Percentiles rank a stretch among this genome's conserved stretches.
Evolutionary conservation across 306 rosid genomes (phyloP).

Genomic region (Geum urbanum): DNA sequence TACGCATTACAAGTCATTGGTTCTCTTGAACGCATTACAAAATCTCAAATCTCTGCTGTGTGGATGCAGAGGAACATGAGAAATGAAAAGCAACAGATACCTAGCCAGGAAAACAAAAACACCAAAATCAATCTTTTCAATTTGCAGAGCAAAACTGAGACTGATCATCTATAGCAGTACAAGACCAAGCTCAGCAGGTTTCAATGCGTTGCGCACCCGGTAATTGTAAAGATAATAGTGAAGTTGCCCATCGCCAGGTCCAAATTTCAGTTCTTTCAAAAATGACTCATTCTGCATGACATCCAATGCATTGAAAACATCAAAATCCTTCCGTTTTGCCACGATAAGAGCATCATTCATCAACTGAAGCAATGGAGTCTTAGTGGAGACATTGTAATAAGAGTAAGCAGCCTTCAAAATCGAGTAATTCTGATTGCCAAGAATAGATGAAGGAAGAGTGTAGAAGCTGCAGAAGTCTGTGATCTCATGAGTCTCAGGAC

Average conservation of each 20-base stretch:
- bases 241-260: slow-evolving; percentile 67
- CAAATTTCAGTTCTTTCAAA: slow-evolving; percentile 59
- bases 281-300: slow-evolving; percentile 68
- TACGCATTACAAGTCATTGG: slow-evolving; percentile 1
- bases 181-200: slow-evolving; percentile 63
- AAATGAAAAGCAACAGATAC: slow-evolving; percentile 19
- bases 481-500: slow-evolving; percentile 75
- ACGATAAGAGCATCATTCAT: slow-evolving; percentile 77
- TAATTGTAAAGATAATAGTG: slow-evolving; percentile 61
- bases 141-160: slow-evolving; percentile 19
- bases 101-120: slow-evolving; percentile 9
- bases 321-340: slow-evolving; percentile 67
- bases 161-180: slow-evolving; percentile 50
- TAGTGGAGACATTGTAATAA: slow-evolving; percentile 63
- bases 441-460: slow-evolving; percentile 86
- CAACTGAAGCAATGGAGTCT: slow-evolving; percentile 65
- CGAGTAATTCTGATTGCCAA: slow-evolving; percentile 64
- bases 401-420: slow-evolving; percentile 86
- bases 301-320: slow-evolving; percentile 82
- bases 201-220: slow-evolving; percentile 43
- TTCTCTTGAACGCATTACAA: slow-evolving; percentile 22
- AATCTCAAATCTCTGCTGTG: slow-evolving; percentile 22
- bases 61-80: slow-evolving; percentile 22
- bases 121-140: slow-evolving; percentile 6
- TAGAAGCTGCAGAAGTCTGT: slow-evolving; percentile 97